Conservation (phyloP, 768 basidiomycete species). For the Agaricus blazei region DNA sequence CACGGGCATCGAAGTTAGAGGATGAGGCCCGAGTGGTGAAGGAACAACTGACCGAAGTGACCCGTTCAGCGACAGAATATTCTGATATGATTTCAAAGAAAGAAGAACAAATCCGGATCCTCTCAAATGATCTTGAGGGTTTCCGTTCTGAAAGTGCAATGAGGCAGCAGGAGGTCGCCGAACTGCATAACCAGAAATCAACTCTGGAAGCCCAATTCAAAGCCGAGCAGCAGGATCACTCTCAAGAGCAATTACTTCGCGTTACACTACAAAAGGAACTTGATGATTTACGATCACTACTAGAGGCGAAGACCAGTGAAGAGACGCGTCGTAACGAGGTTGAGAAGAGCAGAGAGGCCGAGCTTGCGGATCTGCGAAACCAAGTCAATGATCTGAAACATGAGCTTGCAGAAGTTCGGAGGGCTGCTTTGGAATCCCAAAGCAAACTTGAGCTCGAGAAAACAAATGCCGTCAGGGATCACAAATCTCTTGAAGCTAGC, state of each 20-base stretch:
- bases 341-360: constrained; percentile 83
- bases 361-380: constrained; percentile 66
- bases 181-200: constrained; percentile 66
- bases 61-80: constrained; percentile 72
- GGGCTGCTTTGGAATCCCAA: constrained; percentile 55
- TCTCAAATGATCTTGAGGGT: constrained; percentile 48
- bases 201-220: constrained; percentile 58
- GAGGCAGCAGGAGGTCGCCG: constrained; percentile 54
- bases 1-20: constrained; percentile 58
- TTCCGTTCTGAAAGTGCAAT: constrained; percentile 51
- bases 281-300: constrained; percentile 77
- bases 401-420: constrained; percentile 63
- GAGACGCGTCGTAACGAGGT: constrained; percentile 80
- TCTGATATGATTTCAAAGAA: constrained; percentile 72
- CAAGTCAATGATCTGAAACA: constrained; percentile 59
- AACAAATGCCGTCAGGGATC: constrained; percentile 57
- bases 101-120: constrained; percentile 60
- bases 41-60: constrained; percentile 72
- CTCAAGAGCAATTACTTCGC: constrained; percentile 39
- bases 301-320: constrained; percentile 84
- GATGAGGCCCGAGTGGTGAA: constrained; percentile 65
- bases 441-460: constrained; percentile 74
- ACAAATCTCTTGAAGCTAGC: constrained; percentile 51
- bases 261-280: constrained; percentile 75
- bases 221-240: constrained; percentile 50